phyloP scores from a whole-genome alignment of 441 rosid species.

The Adansonia gregorii region DNA sequence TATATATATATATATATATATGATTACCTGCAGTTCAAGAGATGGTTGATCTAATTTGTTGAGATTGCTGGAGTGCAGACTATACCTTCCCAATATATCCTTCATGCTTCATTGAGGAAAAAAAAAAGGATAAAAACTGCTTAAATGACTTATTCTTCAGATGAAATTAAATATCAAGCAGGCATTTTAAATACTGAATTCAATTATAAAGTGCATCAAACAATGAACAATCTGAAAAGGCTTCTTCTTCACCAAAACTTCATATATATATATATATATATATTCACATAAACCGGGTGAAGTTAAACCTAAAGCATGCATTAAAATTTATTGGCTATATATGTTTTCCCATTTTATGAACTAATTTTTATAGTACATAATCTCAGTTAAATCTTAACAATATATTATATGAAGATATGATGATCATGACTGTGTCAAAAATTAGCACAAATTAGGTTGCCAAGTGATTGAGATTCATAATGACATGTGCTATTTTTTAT shows the following conservation, averaged over 20 bases:
- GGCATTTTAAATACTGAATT: neutral
- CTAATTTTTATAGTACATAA: neutral
- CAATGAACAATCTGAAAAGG: neutral
- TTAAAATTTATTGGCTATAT: neutral
- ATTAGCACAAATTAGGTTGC: no score
- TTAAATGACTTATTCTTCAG: neutral
- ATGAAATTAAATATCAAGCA: neutral
- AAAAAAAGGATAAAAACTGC: neutral
- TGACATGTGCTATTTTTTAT: no score
- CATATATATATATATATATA: neutral
- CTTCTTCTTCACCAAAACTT: neutral
- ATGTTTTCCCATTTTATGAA: neutral
- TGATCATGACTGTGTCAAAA: no score
- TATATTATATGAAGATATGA: neutral
- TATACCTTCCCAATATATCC: conserved; percentile 52
- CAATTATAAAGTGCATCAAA: neutral
- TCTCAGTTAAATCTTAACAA: neutral
- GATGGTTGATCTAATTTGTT: conserved; percentile 47
- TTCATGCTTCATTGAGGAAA: conserved; percentile 43
- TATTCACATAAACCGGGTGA: no score
- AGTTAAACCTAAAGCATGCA: no score
- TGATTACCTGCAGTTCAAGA: conserved; percentile 61
- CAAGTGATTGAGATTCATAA: no score
- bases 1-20: neutral
- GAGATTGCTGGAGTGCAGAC: conserved; percentile 49